Evolutionary conservation across 2,329 filamentous ascomycete genomes (phyloP), one percentile per base, ranked within the genome.

Genomic region (Cytospora paraplurivora): DNA sequence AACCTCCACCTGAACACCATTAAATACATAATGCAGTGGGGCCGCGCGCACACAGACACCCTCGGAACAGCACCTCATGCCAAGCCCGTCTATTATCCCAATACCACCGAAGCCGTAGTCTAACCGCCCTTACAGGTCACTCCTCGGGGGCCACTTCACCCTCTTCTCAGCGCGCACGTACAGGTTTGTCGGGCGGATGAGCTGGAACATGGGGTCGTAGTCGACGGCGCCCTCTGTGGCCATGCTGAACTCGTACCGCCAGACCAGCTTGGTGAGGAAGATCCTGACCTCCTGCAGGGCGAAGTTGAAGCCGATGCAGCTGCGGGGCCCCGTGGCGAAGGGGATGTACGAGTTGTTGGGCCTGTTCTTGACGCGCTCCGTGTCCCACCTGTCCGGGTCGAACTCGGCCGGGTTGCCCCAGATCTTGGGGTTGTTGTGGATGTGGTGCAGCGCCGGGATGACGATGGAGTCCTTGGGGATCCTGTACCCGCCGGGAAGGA

Each of bases 251-350:
- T 82, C 75, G 70, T 88, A 88, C 8, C 85, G 77, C 63, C 81
- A 88, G 2, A 88, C 72, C 44, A 88, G 73, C 75, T 87, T 84
- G 1, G 80, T 76, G 66, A 88, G 47, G 68, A 86, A 81, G 4
- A 86, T 77, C 75, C 87, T 87, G 64, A 87, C 77, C 72, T 88
- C 85, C 64, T 82, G 79, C 7, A 88, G 74, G 0, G 85, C 86
- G 71, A 88, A 87, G 72, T 87, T 88, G 78, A 87, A 88, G 0
- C 85, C 86, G 62, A 88, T 84, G 66, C 86, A 88, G 74, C 80
- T 81, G 1, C 86, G 76, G 0, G 77, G 81, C 0, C 86, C 86
- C 0, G 79, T 75, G 0, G 81, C 85, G 66, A 88, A 89, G 0
- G 86, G 86, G 4, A 83, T 76, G 68, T 88, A 88, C 0, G 81